phyloP scores from a whole-genome alignment of 805 yeast species.

The Priceomyces carsonii region DNA sequence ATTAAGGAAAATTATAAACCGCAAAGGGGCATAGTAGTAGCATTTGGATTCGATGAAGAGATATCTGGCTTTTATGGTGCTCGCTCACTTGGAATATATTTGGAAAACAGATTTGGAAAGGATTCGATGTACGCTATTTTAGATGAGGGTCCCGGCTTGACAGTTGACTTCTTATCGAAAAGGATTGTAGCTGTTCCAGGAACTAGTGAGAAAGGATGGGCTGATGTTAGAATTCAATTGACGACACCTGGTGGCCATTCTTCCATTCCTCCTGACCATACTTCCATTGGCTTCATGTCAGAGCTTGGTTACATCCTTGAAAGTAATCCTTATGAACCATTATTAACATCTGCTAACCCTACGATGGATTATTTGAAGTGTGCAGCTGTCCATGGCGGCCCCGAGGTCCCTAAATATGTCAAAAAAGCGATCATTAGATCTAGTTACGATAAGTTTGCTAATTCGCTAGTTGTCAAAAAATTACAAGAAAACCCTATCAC shows the following conservation, averaged over 20 bases:
- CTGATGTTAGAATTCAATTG: constrained; percentile 47
- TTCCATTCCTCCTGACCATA: constrained; percentile 78
- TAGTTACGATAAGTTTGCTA: constrained; percentile 33
- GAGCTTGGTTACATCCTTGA: constrained; percentile 61
- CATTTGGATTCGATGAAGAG: constrained; percentile 84
- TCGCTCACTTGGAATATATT: constrained; percentile 40
- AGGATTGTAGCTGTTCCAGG: constrained; percentile 55
- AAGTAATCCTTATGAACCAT: constrained; percentile 49
- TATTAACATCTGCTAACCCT: constrained; percentile 59
- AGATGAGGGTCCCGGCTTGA: constrained; percentile 63
- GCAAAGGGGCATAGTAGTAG: constrained; percentile 60
- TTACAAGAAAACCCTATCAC: constrained; percentile 16
- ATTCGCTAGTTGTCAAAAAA: constrained; percentile 20
- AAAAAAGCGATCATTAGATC: constrained; percentile 37
- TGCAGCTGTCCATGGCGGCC: constrained; percentile 51
- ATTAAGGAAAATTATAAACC: constrained; percentile 52
- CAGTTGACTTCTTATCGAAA: constrained; percentile 38
- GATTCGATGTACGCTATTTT: constrained; percentile 61
- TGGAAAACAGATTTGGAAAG: constrained; percentile 57
- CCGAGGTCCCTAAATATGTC: constrained; percentile 18
- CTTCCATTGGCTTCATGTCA: constrained; percentile 73
- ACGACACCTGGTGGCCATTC: constrained; percentile 78
- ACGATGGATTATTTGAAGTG: constrained; percentile 59
- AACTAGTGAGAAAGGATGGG: constrained; percentile 49
- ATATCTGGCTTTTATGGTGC: constrained; percentile 68